phyloP scores from a whole-genome alignment of 257 asterid species.

The Solanum verrucosum region DNA sequence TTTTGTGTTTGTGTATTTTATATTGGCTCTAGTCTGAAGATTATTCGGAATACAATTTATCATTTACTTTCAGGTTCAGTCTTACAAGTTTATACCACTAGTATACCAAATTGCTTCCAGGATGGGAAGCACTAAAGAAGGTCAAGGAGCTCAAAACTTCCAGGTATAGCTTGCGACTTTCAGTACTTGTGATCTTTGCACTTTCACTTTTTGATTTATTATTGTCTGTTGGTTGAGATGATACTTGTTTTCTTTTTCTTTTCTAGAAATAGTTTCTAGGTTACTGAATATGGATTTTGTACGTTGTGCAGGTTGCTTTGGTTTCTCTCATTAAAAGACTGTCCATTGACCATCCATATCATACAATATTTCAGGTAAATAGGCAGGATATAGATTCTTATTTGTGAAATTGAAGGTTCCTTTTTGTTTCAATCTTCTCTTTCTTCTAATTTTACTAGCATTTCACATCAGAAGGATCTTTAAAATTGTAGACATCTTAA shows the following conservation, averaged over 20 bases:
- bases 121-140: constrained; percentile 72
- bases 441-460: background rate
- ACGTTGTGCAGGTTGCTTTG: constrained; percentile 67
- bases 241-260: background rate
- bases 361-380: constrained; percentile 84
- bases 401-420: background rate
- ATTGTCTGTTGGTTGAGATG: background rate
- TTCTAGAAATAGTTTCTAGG: background rate
- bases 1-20: background rate
- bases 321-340: constrained; percentile 85
- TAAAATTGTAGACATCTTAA: background rate
- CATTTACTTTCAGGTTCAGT: constrained; percentile 59
- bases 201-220: background rate
- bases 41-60: background rate
- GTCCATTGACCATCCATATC: constrained; percentile 95
- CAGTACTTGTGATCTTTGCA: background rate
- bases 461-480: background rate
- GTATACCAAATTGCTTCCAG: constrained; percentile 97
- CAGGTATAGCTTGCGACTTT: constrained; percentile 43
- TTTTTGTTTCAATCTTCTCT: background rate
- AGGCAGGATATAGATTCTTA: background rate
- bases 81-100: constrained; percentile 78
- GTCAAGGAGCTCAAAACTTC: constrained; percentile 62
- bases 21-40: background rate
- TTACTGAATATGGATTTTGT: background rate